Conservation (phyloP, 225 moss, liverwort and hornwort genomes). For the Asterella californica region DNA sequence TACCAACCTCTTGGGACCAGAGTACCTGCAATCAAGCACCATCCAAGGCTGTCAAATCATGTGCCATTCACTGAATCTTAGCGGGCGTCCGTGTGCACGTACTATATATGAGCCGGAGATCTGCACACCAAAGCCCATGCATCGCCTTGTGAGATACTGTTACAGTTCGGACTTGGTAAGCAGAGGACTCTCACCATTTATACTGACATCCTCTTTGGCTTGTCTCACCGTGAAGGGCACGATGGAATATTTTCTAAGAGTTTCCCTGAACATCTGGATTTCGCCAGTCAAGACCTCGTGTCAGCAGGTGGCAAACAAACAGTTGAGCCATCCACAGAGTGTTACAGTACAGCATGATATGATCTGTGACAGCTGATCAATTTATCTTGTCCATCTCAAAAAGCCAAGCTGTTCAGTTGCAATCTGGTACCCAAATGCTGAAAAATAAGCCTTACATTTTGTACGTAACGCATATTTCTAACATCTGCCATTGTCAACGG, state of each 20-base stretch:
- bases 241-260: slow-evolving; percentile 9
- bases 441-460: background rate
- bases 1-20: slow-evolving; percentile 12
- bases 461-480: slow-evolving; percentile 10
- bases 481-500: slow-evolving; percentile 6
- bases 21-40: slow-evolving; percentile 2
- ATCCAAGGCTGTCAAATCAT: background rate
- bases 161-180: background rate
- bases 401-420: background rate
- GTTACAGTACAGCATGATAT: background rate
- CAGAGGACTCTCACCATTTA: slow-evolving; percentile 10
- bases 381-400: background rate
- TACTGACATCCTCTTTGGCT: slow-evolving; percentile 3
- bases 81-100: background rate
- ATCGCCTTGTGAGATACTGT: background rate
- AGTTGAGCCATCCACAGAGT: background rate
- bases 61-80: background rate
- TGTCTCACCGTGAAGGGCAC: slow-evolving; percentile 7
- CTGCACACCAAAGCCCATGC: background rate
- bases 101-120: background rate
- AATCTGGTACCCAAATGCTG: too few relatives aligned
- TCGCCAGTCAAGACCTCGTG: background rate
- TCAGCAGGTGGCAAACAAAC: background rate
- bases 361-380: background rate
- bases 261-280: slow-evolving; percentile 9